Evolutionary conservation across 2,329 filamentous ascomycete species (phyloP), one percentile per base, ranked within the genome.

Genomic region (Aspergillus ochraceus): DNA sequence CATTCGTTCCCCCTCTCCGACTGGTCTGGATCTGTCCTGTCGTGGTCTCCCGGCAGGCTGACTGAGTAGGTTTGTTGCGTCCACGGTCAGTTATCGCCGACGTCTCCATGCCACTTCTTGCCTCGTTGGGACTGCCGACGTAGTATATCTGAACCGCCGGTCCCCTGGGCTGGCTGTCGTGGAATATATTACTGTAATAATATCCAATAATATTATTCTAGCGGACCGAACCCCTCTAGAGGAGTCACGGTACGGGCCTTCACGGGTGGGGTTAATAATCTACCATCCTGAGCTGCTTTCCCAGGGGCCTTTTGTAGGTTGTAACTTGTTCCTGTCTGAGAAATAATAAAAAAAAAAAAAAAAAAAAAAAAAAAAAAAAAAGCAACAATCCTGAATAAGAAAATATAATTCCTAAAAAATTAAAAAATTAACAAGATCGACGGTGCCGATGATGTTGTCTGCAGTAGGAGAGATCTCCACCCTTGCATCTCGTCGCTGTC

Each of bases 1-100:
- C 53, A 62, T 60, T 64, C 56, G 49, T 57, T 65, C 64, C 63
- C 66, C 61, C 60, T 66, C 55, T 58, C 52, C 47, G 58, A 57
- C 30, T 26, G 49, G 39, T 47, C 42, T 46, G 53, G 60, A 60
- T 55, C 49, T 14, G n/a, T 14, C 39, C 12, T 14, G n/a, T 42
- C 39, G 32, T 52, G 26, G 26, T 29, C 32, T 12, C 32, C 5
- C 14, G 32, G 11, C 32, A 6, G 11, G 32, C 32, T 32, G 36
- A 14, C 29, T 20, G 14, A 26, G 36, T n/a, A n/a, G 17, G 36
- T 17, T 42, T 42, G 36, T n/a, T 42, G 14, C 17, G 9, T 42
- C 36, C 36, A 42, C 36, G 36, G 36, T 42, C 36, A 17, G 36
- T 42, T 42, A n/a, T 42, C 36, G 36, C 36, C 36, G 36, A 17